Evolutionary conservation across 495 filamentous ascomycete species (phyloP), one percentile per base, ranked within the genome.

Genomic region (Penicillium silybi): DNA sequence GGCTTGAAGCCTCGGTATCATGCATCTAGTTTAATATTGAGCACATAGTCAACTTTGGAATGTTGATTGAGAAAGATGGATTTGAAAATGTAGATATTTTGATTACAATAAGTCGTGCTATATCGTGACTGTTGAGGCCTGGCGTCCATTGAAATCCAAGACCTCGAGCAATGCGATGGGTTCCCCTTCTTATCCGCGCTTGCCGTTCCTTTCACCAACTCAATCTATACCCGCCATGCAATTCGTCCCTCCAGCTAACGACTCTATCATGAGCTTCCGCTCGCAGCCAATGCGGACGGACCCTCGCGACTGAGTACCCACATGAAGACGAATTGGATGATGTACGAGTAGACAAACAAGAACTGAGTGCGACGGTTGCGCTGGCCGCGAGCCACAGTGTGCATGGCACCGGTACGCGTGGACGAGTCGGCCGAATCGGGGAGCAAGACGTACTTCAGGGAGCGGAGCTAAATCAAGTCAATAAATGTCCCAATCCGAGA

Each of bases 261-360:
- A n/a, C 6, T 18, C 7, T 0, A 67, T 63, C 48, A 70, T 43
- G 71, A 68, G 23, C 61, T 58, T 23, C 55, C 57, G 22, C 46
- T 57, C 13, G 62, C 61, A 44, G 57, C 49, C 50, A 57, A 32
- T 41, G 50, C 44, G 19, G 61, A 58, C 0, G 70, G 73, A 9
- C 72, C 79, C 62, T 80, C 77, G 6, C 80, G 75, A 52, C 76
- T 95, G 51, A 98, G 75, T 54, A 92, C 81, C 86, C 93, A 92
- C 89, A 97, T 97, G 66, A 97, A 95, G 48, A 92, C 62, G 42
- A 97, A 83, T 69, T 98, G 93, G 46, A 96, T 85, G 15, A 92
- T 75, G 69, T 97, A 98, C 35, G 89, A 88, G 73, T 98, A 98
- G 52, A 92, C 72, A 71, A 97, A 97, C 52, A 98, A 73, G 60